Evolutionary conservation across 306 rosid species (phyloP), one percentile per base, ranked within the genome.

Genomic region (Dalbergia oliveri): DNA sequence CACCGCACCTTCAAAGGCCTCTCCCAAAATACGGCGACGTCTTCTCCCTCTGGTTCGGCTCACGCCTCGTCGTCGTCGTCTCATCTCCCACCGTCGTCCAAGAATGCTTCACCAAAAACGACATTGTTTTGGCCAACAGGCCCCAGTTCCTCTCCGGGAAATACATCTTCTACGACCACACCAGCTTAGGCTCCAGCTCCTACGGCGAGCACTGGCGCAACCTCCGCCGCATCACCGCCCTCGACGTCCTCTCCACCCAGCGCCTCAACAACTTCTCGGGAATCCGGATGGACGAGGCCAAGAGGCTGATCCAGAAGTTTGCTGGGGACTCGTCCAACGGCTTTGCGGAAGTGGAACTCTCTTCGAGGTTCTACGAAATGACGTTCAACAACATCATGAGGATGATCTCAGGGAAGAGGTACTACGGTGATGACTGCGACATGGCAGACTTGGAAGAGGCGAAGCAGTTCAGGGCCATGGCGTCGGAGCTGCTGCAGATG

Each of bases 201-300:
- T 82, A 88, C 43, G 90, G 93, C 0, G 92, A 89, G 14, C 93
- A 89, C 56, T 91, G 93, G 97, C 91, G 92, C 14, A 91, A 86
- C 81, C 86, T 91, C 6, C 97, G 93, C 54, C 89, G 92, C 10
- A 83, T 91, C 8, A 81, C 84, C 4, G 0, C 89, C n/a, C 60
- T 80, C 0, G 91, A 91, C 11, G 87, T 91, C 34, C 88, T 86
- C 18, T 91, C 95, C 1, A 16, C 77, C 34, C 83, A 67, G n/a
- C 84, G 87, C 47, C 19, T 83, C 70, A 79, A 67, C 87, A n/a
- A 23, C 67, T 84, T 86, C 61, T 12, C 51, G 0, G 77, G 21
- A 0, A 67, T 81, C 9, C 82, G 92, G 2, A 76, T 26, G 6
- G 88, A 88, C 10, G 93, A 91, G 23, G 75, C 84, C 8, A 39